Evolutionary conservation across 2,329 filamentous ascomycete species (phyloP).

Genomic region (Penicillium brevicompactum): DNA sequence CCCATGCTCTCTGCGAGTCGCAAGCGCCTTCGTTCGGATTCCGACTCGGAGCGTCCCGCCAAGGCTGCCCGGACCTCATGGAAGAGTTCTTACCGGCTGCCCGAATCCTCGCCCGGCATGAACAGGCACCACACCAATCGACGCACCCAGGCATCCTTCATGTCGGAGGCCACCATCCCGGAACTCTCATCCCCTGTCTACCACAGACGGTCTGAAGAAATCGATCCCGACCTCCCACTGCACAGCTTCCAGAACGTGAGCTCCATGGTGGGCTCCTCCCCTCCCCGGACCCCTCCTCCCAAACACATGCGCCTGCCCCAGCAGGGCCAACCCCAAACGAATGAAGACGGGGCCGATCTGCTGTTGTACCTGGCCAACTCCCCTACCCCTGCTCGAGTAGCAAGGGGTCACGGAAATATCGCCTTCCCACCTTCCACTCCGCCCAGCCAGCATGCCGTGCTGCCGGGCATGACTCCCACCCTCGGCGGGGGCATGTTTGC

Average conservation of each 20-base stretch:
- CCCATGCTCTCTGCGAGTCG: slow-evolving; percentile 53
- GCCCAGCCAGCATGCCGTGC: slow-evolving; percentile 61
- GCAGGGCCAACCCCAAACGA: slow-evolving; percentile 56
- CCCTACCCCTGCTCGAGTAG: slow-evolving; percentile 75
- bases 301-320: slow-evolving; percentile 55
- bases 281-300: slow-evolving; percentile 77
- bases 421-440: slow-evolving; percentile 72
- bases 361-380: slow-evolving; percentile 86
- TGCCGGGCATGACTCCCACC: slow-evolving; percentile 56
- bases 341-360: slow-evolving; percentile 79
- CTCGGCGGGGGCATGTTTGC: slow-evolving; percentile 73
- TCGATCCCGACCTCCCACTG: slow-evolving; percentile 76
- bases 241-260: slow-evolving; percentile 40
- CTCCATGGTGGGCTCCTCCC: slow-evolving; percentile 71
- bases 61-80: slow-evolving; percentile 66
- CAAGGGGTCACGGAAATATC: slow-evolving; percentile 48
- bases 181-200: slow-evolving; percentile 58
- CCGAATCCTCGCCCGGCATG: slow-evolving; percentile 86
- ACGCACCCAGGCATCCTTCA: slow-evolving; percentile 76
- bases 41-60: slow-evolving; percentile 54
- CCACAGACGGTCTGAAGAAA: slow-evolving; percentile 61
- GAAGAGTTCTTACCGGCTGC: slow-evolving; percentile 75
- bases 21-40: slow-evolving; percentile 74
- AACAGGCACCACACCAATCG: slow-evolving; percentile 74
- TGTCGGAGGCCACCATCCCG: slow-evolving; percentile 70